These are phyloP conservation scores for Teunomyces pallodes DNA, from an alignment of 805 yeast species.

Conservation along the genomic window DNA sequence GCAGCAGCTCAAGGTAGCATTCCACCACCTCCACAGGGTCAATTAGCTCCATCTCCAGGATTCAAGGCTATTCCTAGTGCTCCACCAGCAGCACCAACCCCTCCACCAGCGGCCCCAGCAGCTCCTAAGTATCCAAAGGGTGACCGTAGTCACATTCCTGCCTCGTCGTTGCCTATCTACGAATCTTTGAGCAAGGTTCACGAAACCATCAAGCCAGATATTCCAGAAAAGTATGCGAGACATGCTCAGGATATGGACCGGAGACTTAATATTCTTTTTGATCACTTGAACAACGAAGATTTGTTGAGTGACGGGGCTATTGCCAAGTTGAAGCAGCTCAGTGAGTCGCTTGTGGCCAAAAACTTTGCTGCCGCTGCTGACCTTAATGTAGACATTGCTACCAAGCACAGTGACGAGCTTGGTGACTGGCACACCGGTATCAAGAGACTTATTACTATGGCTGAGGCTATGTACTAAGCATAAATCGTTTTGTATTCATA, in stretches of 20 bases:
- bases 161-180: constrained; percentile 54
- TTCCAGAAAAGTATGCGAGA: constrained; percentile 70
- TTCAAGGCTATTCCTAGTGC: constrained; percentile 7
- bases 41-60: constrained; percentile 19
- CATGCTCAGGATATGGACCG: constrained; percentile 81
- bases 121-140: constrained; percentile 51
- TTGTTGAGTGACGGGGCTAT: constrained; percentile 58
- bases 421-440: constrained; percentile 95
- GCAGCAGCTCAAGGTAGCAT: not conserved
- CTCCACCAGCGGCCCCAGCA: constrained; percentile 21
- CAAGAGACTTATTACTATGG: constrained; percentile 80
- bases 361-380: constrained; percentile 61
- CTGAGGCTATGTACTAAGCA: constrained; percentile 32
- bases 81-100: constrained; percentile 18
- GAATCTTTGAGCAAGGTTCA: constrained; percentile 54
- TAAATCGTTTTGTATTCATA: not conserved
- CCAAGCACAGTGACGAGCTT: constrained; percentile 65
- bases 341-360: constrained; percentile 47
- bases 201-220: constrained; percentile 61
- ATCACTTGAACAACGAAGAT: constrained; percentile 73
- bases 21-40: constrained; percentile 7
- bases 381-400: constrained; percentile 56
- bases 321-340: constrained; percentile 49
- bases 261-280: constrained; percentile 73
- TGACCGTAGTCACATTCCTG: constrained; percentile 67